Base-by-base conservation (phyloP, 2,329 filamentous ascomycete genomes). In the Venturia nashicola region DNA sequence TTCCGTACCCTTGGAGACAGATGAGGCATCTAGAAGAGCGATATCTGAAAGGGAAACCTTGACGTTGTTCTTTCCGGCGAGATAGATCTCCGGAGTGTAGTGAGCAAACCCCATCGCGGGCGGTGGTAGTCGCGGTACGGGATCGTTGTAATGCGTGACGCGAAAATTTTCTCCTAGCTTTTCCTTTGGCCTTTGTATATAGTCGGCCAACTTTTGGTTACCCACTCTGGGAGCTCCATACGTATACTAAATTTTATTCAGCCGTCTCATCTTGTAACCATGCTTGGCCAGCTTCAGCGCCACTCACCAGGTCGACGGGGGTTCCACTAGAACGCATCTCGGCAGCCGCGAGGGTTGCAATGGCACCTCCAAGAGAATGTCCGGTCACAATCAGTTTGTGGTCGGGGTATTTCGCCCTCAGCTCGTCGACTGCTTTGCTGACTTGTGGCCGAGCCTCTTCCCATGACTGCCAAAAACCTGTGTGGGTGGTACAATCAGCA, bases 171-270 rank as follows among this genome's bases (percentile, higher is more conserved):
- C 75, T 2, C 82, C 82, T 1, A 75, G 65, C 68, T 86, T 83
- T 11, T 36, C 14, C 18, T 46, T 39, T 20, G 20, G 42, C 59
- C 68, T 68, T 8, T 78, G 79, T 65, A 89, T 76, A 70, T 79
- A 86, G 63, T 76, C 70, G 63, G 79, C 79, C 65, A 88, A 79
- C 20, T 72, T 77, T 2, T 71, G 69, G 72, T 87, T 86, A 66
- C 86, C 87, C 18, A 86, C 79, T 59, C 86, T 85, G 2, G 87
- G 87, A 27, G 83, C 79, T 66, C 87, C 87, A 74, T 82, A 90
- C 1, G 82, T 86, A 78, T 86, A 88, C 54, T 69, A 63, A 5
- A 3, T 36, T 11, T 2, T 42, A 23, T 57, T 55, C 34, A 54
- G 9, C 43, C 23, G 59, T 18, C 61, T 55, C 62, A 55, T 7